Percentiles rank a stretch among this genome's conserved stretches.
phyloP scores from a whole-genome alignment of 2,329 filamentous ascomycete genomes.

The Pezicula neosporulosa region DNA sequence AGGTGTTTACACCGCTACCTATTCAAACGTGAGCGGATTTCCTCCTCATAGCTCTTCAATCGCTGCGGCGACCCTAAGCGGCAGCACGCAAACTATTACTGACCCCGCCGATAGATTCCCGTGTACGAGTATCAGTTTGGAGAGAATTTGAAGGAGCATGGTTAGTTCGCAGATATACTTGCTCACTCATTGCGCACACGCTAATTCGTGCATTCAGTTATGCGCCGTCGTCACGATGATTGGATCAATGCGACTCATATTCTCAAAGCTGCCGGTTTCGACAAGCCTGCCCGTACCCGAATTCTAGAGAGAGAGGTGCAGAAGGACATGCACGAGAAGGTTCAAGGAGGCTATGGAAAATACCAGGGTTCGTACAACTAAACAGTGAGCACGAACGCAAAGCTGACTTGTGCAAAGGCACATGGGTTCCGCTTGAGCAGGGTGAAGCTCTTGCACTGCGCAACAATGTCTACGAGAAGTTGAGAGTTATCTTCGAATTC shows the following conservation, averaged over 20 bases:
- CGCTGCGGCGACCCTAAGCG: neutral
- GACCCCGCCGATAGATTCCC: conserved; percentile 61
- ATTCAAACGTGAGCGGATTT: conserved; percentile 56
- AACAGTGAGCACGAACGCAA: neutral
- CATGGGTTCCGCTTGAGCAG: conserved; percentile 87
- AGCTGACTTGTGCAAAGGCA: conserved; percentile 52
- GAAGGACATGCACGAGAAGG: conserved; percentile 94
- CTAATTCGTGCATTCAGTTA: conserved; percentile 44
- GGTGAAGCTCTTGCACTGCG: conserved; percentile 80
- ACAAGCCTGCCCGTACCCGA: conserved; percentile 91
- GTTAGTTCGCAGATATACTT: conserved; percentile 9
- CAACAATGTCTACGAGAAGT: conserved; percentile 80
- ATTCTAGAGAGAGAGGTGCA: conserved; percentile 97
- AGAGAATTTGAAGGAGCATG: conserved; percentile 74
- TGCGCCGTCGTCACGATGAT: conserved; percentile 88
- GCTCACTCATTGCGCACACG: neutral
- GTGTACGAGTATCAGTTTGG: conserved; percentile 93
- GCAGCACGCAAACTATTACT: neutral
- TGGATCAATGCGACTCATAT: conserved; percentile 99
- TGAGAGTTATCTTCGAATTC: conserved; percentile 87
- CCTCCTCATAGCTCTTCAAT: neutral
- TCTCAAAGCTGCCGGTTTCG: conserved; percentile 92
- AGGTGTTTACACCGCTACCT: conserved; percentile 63
- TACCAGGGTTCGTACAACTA: conserved; percentile 69
- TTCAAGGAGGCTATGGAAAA: conserved; percentile 97